Evolutionary conservation across 352 stramenopile genomes (phyloP).

Genomic region (Hyaloperonospora brassicae): DNA sequence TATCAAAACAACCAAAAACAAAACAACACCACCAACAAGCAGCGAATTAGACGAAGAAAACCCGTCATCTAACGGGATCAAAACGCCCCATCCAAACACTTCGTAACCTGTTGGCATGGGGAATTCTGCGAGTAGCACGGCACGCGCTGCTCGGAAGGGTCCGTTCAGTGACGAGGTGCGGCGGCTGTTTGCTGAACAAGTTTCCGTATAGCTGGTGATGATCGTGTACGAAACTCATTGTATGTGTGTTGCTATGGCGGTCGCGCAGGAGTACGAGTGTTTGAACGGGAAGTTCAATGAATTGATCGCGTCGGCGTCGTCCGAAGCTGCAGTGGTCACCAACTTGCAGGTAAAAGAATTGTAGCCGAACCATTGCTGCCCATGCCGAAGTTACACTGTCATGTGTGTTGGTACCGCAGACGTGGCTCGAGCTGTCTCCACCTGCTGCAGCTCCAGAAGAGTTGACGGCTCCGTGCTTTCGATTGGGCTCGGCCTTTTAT

Average conservation of each 20-base stretch:
- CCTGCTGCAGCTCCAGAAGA: slow-evolving; percentile 24
- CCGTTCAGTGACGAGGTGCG: slow-evolving; percentile 71
- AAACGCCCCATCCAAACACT: too few relatives aligned
- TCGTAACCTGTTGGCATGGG: slow-evolving; percentile 23
- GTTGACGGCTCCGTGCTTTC: slow-evolving; percentile 14
- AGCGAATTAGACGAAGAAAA: too few relatives aligned
- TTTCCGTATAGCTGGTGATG: too few relatives aligned
- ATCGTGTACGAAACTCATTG: neutral
- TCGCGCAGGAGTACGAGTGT: slow-evolving; percentile 55
- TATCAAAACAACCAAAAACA: too few relatives aligned
- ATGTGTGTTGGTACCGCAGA: slow-evolving; percentile 17
- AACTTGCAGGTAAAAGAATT: slow-evolving; percentile 37
- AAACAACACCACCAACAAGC: too few relatives aligned
- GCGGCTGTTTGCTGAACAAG: neutral
- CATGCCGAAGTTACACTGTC: neutral
- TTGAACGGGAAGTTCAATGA: slow-evolving; percentile 43
- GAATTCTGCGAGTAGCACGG: slow-evolving; percentile 22
- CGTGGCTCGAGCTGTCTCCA: slow-evolving; percentile 36
- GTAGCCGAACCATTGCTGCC: too few relatives aligned
- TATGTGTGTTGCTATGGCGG: neutral
- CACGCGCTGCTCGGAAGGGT: slow-evolving; percentile 50
- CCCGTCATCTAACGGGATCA: too few relatives aligned
- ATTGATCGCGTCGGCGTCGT: slow-evolving; percentile 18
- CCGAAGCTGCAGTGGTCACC: slow-evolving; percentile 14
- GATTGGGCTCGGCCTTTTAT: slow-evolving; percentile 42